phyloP scores from a whole-genome alignment of 2,329 filamentous ascomycete genomes.

The Akanthomyces lecanii region DNA sequence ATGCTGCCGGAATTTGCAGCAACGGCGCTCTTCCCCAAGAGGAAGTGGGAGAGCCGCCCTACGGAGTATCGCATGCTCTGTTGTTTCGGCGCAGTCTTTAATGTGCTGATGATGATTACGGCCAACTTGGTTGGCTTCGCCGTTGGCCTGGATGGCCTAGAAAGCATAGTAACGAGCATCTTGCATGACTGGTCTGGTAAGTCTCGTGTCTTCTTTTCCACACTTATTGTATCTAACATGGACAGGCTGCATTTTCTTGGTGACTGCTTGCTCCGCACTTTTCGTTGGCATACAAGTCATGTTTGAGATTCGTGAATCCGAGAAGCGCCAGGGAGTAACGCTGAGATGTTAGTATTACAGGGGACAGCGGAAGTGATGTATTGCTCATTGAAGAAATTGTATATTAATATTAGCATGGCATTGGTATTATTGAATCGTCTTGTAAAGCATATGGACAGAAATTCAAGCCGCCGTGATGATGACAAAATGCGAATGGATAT shows the following conservation, averaged over 20 bases:
- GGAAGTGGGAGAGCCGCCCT: constrained; percentile 65
- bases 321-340: constrained; percentile 75
- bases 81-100: constrained; percentile 73
- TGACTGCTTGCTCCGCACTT: constrained; percentile 64
- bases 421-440: not conserved
- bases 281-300: constrained; percentile 90
- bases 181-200: constrained; percentile 67
- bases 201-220: constrained; percentile 19
- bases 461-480: not conserved
- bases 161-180: constrained; percentile 71
- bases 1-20: constrained; percentile 83
- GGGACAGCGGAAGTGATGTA: not conserved
- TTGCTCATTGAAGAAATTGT: not conserved
- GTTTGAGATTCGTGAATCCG: constrained; percentile 89
- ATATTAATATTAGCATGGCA: constrained; percentile 6
- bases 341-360: constrained; percentile 67
- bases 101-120: constrained; percentile 91
- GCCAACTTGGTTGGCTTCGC: constrained; percentile 96
- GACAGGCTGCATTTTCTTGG: constrained; percentile 68
- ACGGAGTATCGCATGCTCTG: constrained; percentile 75
- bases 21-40: constrained; percentile 64
- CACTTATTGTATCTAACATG: not conserved
- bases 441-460: not conserved
- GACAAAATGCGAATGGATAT: not conserved
- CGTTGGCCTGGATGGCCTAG: constrained; percentile 81